phyloP scores from a whole-genome alignment of 1,139 yeast genomes.

The Taphrina communis region DNA sequence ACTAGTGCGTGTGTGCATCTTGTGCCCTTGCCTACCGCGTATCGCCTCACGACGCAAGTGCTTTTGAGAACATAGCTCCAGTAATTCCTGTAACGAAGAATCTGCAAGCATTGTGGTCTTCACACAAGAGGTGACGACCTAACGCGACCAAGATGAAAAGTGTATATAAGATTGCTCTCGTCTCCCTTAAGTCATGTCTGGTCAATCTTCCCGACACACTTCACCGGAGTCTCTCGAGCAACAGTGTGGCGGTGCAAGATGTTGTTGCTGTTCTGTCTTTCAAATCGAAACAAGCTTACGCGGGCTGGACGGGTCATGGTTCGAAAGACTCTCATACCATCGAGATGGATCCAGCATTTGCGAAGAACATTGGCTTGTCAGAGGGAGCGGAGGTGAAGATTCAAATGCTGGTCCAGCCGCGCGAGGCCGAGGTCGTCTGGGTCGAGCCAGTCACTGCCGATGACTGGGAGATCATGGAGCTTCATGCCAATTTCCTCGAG shows the following conservation, averaged over 20 bases:
- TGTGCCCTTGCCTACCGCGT: too few relatives aligned
- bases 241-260: conserved; percentile 65
- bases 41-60: too few relatives aligned
- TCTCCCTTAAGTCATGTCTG: conserved; percentile 60
- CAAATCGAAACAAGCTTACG: conserved; percentile 55
- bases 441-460: conserved; percentile 77
- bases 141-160: background rate
- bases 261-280: conserved; percentile 61
- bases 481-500: conserved; percentile 80
- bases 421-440: conserved; percentile 65
- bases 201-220: conserved; percentile 65
- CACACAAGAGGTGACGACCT: too few relatives aligned
- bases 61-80: too few relatives aligned
- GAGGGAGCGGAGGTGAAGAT: conserved; percentile 58
- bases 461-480: conserved; percentile 84
- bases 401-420: conserved; percentile 55
- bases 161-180: conserved; percentile 48
- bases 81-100: too few relatives aligned
- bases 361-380: conserved; percentile 55
- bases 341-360: conserved; percentile 66
- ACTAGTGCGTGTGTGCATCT: too few relatives aligned
- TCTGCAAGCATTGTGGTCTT: too few relatives aligned
- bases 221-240: conserved; percentile 59
- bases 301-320: conserved; percentile 87
- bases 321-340: conserved; percentile 50